Percentiles rank a stretch among this genome's conserved stretches.
Evolutionary conservation across 257 asterid genomes (phyloP).

Genomic region (Solanum chmielewskii): DNA sequence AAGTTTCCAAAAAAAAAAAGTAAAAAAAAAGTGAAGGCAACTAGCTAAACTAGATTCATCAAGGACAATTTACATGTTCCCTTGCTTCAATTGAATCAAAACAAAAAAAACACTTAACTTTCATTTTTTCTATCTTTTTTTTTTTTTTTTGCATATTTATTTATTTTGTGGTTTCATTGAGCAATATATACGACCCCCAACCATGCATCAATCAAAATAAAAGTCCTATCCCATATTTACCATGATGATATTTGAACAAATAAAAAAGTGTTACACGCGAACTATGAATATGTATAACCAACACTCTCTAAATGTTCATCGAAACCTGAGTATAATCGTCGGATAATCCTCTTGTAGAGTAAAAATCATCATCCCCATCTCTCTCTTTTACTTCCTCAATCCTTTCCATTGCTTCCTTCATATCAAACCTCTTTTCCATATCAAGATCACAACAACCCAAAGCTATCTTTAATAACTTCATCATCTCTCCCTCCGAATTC

Average conservation of each 20-base stretch:
- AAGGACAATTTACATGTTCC: background rate
- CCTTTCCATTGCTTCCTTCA: conserved; percentile 38
- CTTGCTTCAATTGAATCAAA: background rate
- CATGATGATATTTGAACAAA: background rate
- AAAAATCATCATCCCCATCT: conserved; percentile 17
- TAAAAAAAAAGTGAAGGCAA: background rate
- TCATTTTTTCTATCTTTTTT: background rate
- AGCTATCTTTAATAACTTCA: conserved; percentile 55
- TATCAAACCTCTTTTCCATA: conserved; percentile 49
- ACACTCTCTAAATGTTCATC: background rate
- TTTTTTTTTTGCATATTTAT: background rate
- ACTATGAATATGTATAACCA: background rate
- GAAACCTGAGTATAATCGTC: conserved; percentile 27
- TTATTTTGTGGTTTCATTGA: background rate
- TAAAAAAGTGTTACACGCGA: background rate
- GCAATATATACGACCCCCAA: background rate
- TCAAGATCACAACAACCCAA: conserved; percentile 47
- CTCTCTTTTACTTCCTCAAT: conserved; percentile 57
- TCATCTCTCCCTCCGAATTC: conserved; percentile 45
- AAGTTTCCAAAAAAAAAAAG: background rate
- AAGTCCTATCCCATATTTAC: background rate
- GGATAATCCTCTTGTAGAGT: conserved; percentile 52
- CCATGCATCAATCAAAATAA: background rate
- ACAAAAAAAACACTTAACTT: background rate
- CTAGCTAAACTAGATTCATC: background rate